These are phyloP conservation scores for Sordariomycetes sp. DNA, from an alignment of 2,329 filamentous ascomycete species.

Conservation along the genomic window DNA sequence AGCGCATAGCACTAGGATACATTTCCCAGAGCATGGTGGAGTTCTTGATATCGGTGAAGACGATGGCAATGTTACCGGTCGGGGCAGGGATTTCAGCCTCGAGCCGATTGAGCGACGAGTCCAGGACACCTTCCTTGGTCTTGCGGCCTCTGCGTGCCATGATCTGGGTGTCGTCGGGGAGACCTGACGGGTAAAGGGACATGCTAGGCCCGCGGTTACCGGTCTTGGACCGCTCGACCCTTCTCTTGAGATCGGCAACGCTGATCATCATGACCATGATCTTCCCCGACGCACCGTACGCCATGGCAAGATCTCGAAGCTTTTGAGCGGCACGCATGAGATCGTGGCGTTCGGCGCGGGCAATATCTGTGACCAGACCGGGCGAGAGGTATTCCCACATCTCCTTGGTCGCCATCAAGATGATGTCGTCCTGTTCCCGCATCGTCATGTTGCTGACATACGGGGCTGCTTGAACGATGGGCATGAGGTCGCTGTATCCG, in stretches of 20 bases:
- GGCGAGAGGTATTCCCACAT: constrained; percentile 92
- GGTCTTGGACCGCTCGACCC: constrained; percentile 62
- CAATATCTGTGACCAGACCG: constrained; percentile 85
- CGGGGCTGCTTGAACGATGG: constrained; percentile 84
- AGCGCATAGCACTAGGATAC: constrained; percentile 89
- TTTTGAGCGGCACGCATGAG: constrained; percentile 94
- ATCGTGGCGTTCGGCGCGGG: constrained; percentile 75
- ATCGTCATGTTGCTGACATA: constrained; percentile 71
- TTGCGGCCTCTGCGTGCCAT: constrained; percentile 55
- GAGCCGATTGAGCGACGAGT: constrained; percentile 79
- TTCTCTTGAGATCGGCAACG: constrained; percentile 80
- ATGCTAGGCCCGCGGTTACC: constrained; percentile 68
- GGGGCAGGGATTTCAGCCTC: constrained; percentile 88
- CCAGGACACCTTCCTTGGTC: constrained; percentile 56
- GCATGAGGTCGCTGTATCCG: constrained; percentile 87
- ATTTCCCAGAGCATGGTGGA: constrained; percentile 95
- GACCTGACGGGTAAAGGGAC: constrained; percentile 70
- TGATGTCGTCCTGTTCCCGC: constrained; percentile 84
- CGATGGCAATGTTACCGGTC: constrained; percentile 81
- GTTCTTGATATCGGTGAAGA: constrained; percentile 99
- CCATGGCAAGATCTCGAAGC: constrained; percentile 87
- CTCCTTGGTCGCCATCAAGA: constrained; percentile 83
- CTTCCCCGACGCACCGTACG: constrained; percentile 87
- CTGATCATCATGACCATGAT: constrained; percentile 99
- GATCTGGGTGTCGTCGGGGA: constrained; percentile 60